A percentile compares a stretch with the other conserved stretches of the same genome.
Conservation (phyloP, 495 filamentous ascomycete genomes). For the Aspergillus coremiiformis region DNA sequence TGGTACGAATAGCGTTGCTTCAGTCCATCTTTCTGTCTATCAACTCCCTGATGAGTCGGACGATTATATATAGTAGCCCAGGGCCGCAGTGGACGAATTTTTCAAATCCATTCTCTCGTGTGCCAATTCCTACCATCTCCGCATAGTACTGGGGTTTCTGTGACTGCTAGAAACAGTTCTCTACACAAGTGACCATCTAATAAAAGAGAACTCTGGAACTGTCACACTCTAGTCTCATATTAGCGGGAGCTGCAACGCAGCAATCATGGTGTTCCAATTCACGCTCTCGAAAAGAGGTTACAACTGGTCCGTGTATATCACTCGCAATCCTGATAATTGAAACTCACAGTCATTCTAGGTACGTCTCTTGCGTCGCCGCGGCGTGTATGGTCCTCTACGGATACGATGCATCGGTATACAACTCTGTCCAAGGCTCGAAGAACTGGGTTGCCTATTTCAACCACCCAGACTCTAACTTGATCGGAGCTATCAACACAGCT, state of each 20-base stretch:
- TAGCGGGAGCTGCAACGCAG: conserved; percentile 1
- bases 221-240: conserved; percentile 1
- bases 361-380: conserved; percentile 54
- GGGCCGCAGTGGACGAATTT: background rate
- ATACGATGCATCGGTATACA: conserved; percentile 60
- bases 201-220: background rate
- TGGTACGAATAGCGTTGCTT: conserved; percentile 12
- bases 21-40: conserved; percentile 3
- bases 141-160: background rate
- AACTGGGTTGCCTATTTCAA: conserved; percentile 56
- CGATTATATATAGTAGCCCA: background rate
- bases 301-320: conserved; percentile 25
- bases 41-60: background rate
- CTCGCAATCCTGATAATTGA: background rate
- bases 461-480: conserved; percentile 40
- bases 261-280: conserved; percentile 5
- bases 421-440: conserved; percentile 51
- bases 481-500: conserved; percentile 53
- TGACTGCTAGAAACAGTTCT: background rate
- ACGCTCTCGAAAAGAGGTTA: conserved; percentile 29
- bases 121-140: background rate
- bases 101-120: background rate
- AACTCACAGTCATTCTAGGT: conserved; percentile 31
- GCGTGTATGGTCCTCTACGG: conserved; percentile 63
- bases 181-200: background rate